phyloP scores from a whole-genome alignment of 2,329 filamentous ascomycete species.

The Fusarium marasasianum region DNA sequence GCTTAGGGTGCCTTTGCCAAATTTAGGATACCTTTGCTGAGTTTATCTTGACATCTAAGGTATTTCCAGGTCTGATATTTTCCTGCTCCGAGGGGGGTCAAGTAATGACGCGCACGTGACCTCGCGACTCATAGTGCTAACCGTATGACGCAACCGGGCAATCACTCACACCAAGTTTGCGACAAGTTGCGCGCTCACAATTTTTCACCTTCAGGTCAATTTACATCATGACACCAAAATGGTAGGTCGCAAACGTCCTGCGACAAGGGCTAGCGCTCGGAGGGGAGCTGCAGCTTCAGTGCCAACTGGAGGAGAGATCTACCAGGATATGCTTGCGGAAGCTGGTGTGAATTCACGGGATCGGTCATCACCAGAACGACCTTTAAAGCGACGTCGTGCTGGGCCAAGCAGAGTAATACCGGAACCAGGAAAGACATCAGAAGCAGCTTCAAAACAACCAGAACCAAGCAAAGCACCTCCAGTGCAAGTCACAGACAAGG shows the following conservation, averaged over 20 bases:
- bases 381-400: conserved; percentile 52
- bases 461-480: neutral
- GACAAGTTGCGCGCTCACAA: conserved; percentile 7
- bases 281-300: conserved; percentile 16
- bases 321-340: conserved; percentile 60
- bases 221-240: conserved; percentile 36
- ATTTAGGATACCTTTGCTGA: neutral
- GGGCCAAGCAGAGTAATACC: conserved; percentile 15
- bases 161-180: conserved; percentile 27
- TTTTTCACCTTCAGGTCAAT: neutral
- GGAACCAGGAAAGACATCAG: neutral
- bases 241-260: conserved; percentile 46
- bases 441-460: neutral
- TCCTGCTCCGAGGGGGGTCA: neutral
- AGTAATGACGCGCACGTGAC: conserved; percentile 17
- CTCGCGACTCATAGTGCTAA: conserved; percentile 21
- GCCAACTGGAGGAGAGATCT: conserved; percentile 52
- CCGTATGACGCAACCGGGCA: conserved; percentile 41
- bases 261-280: conserved; percentile 36
- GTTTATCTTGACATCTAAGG: neutral
- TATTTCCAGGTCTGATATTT: neutral
- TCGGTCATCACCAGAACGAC: conserved; percentile 49
- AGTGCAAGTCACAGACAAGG: neutral
- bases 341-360: conserved; percentile 51
- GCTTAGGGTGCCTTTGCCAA: neutral